Conservation (phyloP, 257 asterid species). For the Nemophila menziesii region DNA sequence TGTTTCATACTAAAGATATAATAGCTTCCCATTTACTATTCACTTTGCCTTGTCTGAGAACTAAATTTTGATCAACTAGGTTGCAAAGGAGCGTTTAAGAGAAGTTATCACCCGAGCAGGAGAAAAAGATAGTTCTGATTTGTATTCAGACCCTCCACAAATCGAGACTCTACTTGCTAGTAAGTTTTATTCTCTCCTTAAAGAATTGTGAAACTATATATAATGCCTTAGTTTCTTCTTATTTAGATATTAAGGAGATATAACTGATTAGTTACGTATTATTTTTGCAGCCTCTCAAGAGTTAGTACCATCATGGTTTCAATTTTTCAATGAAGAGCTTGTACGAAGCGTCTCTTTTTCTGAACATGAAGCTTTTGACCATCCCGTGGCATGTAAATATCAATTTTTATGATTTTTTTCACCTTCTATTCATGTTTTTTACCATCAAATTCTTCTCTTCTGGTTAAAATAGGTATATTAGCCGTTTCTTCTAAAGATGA, state of each 20-base stretch:
- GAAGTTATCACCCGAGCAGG: conserved; percentile 68
- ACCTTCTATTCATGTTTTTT: conserved; percentile 5
- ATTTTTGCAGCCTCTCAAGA: conserved; percentile 57
- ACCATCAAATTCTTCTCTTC: conserved; percentile 14
- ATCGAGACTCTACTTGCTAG: conserved; percentile 41
- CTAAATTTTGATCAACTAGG: conserved; percentile 39
- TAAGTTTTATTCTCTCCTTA: conserved; percentile 30
- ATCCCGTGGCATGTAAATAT: conserved; percentile 93
- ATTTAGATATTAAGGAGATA: background rate
- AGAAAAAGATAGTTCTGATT: conserved; percentile 44
- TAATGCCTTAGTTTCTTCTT: background rate
- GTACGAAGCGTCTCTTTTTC: conserved; percentile 69
- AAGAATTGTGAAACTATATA: conserved; percentile 10
- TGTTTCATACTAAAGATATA: background rate
- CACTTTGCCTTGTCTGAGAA: conserved; percentile 8
- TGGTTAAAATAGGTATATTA: conserved; percentile 56
- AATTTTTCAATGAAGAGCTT: conserved; percentile 76
- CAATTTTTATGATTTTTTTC: conserved; percentile 3
- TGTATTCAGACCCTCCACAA: conserved; percentile 43
- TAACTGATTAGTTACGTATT: conserved; percentile 13
- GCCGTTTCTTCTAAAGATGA: conserved; percentile 84
- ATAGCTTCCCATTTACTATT: conserved; percentile 3
- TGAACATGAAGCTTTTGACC: conserved; percentile 95
- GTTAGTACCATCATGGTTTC: conserved; percentile 80
- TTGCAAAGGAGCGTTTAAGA: conserved; percentile 65